phyloP scores from a whole-genome alignment of 2,329 filamentous ascomycete species.

The Daldinia sp. region DNA sequence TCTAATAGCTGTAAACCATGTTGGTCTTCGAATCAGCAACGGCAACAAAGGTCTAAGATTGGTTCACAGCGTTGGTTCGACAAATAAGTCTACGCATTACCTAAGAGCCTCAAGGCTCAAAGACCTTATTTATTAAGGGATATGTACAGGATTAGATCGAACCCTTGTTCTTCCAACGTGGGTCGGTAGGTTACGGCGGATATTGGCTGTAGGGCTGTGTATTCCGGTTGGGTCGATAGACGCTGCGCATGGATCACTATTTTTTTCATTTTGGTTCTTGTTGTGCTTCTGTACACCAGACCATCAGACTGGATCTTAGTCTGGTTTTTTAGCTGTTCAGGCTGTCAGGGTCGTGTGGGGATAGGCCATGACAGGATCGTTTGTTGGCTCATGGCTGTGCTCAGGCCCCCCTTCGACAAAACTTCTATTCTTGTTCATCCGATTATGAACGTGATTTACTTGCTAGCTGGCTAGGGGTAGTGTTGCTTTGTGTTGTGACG shows the following conservation, averaged over 20 bases:
- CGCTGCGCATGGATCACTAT: not conserved
- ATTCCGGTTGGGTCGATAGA: conserved; percentile 3
- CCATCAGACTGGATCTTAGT: conserved; percentile 1
- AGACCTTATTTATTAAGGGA: not conserved
- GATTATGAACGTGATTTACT: not conserved
- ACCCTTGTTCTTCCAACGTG: not conserved
- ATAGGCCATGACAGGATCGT: conserved; percentile 17
- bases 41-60: not conserved
- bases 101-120: conserved; percentile 15
- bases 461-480: not conserved
- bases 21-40: not conserved
- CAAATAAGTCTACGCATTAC: not conserved
- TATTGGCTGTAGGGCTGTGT: conserved; percentile 13
- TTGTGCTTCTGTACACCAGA: no score
- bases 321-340: no score
- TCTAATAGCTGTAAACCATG: not conserved
- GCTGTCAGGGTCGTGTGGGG: not conserved
- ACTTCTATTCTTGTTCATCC: conserved; percentile 24
- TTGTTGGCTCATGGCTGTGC: conserved; percentile 10
- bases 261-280: not conserved
- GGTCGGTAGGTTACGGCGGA: no score
- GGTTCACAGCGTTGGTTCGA: conserved; percentile 3
- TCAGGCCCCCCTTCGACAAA: not conserved
- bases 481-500: not conserved
- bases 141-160: not conserved